These are phyloP conservation scores for Fusarium virguliforme DNA, from an alignment of 2,329 filamentous ascomycete genomes.

Conservation along the genomic window DNA sequence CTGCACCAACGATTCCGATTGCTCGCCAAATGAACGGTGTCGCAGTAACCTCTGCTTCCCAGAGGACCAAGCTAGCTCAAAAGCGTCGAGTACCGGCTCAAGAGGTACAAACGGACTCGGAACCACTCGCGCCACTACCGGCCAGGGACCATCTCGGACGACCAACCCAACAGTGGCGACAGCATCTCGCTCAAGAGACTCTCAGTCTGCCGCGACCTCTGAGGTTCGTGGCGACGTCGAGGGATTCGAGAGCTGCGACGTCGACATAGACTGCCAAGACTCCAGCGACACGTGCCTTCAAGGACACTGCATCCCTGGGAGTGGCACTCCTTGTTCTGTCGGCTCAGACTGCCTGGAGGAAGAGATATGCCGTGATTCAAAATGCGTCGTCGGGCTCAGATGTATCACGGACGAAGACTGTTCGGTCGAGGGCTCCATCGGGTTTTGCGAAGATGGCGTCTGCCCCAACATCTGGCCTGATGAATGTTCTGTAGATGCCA, in stretches of 20 bases:
- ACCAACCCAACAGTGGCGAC: background rate
- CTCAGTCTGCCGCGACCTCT: background rate
- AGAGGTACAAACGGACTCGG: background rate
- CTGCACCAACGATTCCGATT: background rate
- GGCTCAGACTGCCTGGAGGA: background rate
- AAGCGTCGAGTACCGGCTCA: background rate
- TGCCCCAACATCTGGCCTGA: slow-evolving; percentile 1
- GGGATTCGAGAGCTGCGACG: background rate
- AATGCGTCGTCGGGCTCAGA: background rate
- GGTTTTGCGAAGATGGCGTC: background rate
- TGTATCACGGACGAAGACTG: slow-evolving; percentile 12
- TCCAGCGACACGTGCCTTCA: slow-evolving; percentile 10
- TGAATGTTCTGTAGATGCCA: background rate
- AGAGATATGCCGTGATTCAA: slow-evolving; percentile 8
- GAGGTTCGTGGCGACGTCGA: background rate
- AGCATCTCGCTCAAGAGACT: too few species aligned
- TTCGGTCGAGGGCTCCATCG: background rate
- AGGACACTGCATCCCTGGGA: slow-evolving; percentile 8
- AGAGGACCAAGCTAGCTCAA: background rate
- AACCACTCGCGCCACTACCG: background rate
- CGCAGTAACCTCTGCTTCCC: slow-evolving; percentile 3
- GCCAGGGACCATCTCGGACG: background rate
- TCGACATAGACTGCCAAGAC: background rate
- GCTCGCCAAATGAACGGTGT: background rate
- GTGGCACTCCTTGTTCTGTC: background rate